phyloP scores from a whole-genome alignment of 257 asterid genomes.

The Salvia miltiorrhiza region DNA sequence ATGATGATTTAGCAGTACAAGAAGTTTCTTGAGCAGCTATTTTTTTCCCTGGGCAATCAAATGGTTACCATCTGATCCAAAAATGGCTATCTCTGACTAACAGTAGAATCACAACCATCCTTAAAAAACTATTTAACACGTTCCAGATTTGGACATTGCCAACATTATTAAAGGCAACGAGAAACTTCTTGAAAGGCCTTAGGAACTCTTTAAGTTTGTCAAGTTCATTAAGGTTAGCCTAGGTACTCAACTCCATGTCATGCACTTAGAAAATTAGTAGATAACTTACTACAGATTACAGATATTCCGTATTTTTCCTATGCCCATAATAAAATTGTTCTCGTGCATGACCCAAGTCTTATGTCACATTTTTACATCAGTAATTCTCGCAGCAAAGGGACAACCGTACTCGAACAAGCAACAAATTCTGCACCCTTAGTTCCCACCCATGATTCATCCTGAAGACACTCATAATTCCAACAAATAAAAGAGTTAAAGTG shows the following conservation, averaged over 20 bases:
- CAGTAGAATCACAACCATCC: slow-evolving; percentile 1
- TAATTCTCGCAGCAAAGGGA: not conserved
- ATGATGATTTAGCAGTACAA: not conserved
- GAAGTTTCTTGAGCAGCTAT: slow-evolving; percentile 4
- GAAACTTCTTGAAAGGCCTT: not conserved
- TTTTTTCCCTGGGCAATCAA: not conserved
- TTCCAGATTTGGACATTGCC: not conserved
- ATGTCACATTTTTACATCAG: not conserved
- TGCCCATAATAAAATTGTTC: not conserved
- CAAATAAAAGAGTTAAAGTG: not conserved
- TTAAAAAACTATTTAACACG: not conserved
- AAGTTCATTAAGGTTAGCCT: not conserved
- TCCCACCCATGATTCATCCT: slow-evolving; percentile 6
- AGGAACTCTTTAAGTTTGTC: not conserved
- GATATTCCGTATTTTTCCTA: not conserved
- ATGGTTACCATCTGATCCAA: slow-evolving; percentile 2
- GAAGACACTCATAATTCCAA: slow-evolving; percentile 4
- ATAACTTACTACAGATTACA: not conserved
- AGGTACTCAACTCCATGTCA: not conserved
- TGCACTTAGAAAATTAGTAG: not conserved
- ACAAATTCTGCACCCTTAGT: not conserved
- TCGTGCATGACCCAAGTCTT: not conserved
- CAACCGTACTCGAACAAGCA: slow-evolving; percentile 5
- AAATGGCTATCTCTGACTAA: slow-evolving; percentile 3
- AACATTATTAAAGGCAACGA: not conserved